Base-by-base conservation (phyloP, 2,329 filamentous ascomycete genomes). In the Aspergillus alliaceus region DNA sequence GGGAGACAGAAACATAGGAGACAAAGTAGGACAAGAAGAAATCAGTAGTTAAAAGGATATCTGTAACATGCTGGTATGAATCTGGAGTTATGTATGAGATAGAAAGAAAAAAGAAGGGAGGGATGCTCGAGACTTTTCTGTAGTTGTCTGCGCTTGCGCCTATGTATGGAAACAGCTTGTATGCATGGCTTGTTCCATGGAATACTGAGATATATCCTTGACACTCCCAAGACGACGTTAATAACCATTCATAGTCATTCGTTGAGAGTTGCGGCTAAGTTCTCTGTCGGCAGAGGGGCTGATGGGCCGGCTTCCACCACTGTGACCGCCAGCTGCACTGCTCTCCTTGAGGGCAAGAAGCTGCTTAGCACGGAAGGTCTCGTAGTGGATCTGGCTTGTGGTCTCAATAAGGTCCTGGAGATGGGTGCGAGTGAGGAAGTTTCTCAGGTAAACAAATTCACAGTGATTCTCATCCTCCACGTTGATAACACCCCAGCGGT, bases 341-440 rank as follows among this genome's bases (percentile, higher is more conserved):
- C 90, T 96, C 84, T 99, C 95, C 87, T 98, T 99, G 75, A 99
- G 85, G 57, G 95, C 95, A 73, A 99, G 82, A 71, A 99, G 84
- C 80, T 99, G 95, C 88, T 99, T 99, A 71, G 95, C 93, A 79
- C 95, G 93, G 93, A 99, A 99, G 59, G 92, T 96, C 84, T 99
- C 95, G 84, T 99, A 99, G 85, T 99, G 95, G 79, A 97, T 99
- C 83, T 99, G 95, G 68, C 93, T 97, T 48, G 95, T 99, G 31
- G 95, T 99, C 82, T 99, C 95, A 78, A 99, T 97, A 66, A 99
- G 86, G 73, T 99, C 95, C 84, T 99, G 95, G 57, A 99, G 86
- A 79, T 99, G 95, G 63, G 95, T 98, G 74, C 95, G 91, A 69
- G 96, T 96, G 64, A 99, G 86, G 86, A 99, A 99, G 84, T 99